Conservation (phyloP, 768 basidiomycete genomes). For the Lactarius pseudohatsudake region DNA sequence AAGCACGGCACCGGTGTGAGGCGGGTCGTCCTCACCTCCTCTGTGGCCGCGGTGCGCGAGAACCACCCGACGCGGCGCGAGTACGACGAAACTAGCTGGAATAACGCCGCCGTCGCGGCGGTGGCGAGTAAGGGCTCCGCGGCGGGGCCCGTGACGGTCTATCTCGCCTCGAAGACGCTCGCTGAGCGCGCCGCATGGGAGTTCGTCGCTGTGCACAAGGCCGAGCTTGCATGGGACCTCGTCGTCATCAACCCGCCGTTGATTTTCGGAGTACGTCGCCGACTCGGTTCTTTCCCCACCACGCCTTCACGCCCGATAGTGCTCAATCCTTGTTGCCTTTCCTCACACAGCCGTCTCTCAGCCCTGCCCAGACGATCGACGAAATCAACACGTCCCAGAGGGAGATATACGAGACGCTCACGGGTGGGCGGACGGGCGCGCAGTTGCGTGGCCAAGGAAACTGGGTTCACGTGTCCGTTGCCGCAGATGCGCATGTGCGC, state of each 20-base stretch:
- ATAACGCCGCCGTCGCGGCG: slow-evolving; percentile 45
- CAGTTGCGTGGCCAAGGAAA: slow-evolving; percentile 1
- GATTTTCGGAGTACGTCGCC: slow-evolving; percentile 18
- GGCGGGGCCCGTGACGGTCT: slow-evolving; percentile 43
- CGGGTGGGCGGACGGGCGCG: slow-evolving; percentile 5
- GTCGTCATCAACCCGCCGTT: slow-evolving; percentile 54
- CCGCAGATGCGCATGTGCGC: slow-evolving; percentile 21
- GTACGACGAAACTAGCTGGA: slow-evolving; percentile 46
- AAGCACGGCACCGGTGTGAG: slow-evolving; percentile 56
- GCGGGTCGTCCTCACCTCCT: slow-evolving; percentile 64
- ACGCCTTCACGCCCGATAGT: neutral
- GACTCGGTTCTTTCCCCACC: neutral
- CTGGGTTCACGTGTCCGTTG: slow-evolving; percentile 14
- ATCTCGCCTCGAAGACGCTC: slow-evolving; percentile 49
- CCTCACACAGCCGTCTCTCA: slow-evolving; percentile 35
- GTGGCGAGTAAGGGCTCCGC: slow-evolving; percentile 51
- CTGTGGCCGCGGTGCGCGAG: slow-evolving; percentile 47
- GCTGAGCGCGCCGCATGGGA: slow-evolving; percentile 62
- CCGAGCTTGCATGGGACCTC: slow-evolving; percentile 49
- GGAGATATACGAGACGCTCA: slow-evolving; percentile 16
- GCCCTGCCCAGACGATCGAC: slow-evolving; percentile 15
- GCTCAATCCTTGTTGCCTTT: neutral
- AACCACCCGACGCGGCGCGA: slow-evolving; percentile 29
- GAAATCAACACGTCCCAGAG: slow-evolving; percentile 25
- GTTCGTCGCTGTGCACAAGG: slow-evolving; percentile 45